Evolutionary conservation across 169 alveolate genomes (phyloP).

Genomic region (Sarcocystis neurona): DNA sequence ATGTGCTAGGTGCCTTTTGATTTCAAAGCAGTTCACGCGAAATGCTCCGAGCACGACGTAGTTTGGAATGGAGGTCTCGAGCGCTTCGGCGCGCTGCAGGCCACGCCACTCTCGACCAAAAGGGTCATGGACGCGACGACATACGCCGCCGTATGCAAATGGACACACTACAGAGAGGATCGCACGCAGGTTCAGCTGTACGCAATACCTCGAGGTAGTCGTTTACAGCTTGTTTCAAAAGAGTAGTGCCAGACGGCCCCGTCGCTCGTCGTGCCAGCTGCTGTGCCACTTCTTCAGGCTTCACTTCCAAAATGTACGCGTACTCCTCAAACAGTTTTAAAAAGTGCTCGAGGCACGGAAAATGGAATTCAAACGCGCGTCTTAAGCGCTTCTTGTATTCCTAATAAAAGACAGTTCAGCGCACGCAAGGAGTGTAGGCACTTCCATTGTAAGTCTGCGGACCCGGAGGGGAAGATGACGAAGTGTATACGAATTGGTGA

Average conservation of each 20-base stretch:
- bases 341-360: constrained; percentile 20
- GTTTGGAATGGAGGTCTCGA: constrained; percentile 83
- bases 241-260: background rate
- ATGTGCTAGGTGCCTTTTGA: constrained; percentile 78
- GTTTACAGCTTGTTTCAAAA: background rate
- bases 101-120: too few species aligned
- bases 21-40: constrained; percentile 86
- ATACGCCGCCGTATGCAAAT: background rate
- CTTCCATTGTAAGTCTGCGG: background rate
- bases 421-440: background rate
- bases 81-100: constrained; percentile 73
- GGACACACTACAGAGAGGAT: too few species aligned
- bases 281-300: background rate
- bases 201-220: constrained; percentile 11
- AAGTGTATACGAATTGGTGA: too few species aligned
- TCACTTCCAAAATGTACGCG: background rate
- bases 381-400: background rate
- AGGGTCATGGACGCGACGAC: background rate
- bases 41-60: constrained; percentile 83
- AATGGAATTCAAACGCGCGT: background rate
- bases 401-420: too few species aligned
- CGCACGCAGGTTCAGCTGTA: too few species aligned
- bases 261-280: background rate
- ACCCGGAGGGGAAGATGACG: too few species aligned
- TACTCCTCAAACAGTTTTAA: background rate